Conservation (phyloP, 1,284 basidiomycete species). For the Ustilago lituana region DNA sequence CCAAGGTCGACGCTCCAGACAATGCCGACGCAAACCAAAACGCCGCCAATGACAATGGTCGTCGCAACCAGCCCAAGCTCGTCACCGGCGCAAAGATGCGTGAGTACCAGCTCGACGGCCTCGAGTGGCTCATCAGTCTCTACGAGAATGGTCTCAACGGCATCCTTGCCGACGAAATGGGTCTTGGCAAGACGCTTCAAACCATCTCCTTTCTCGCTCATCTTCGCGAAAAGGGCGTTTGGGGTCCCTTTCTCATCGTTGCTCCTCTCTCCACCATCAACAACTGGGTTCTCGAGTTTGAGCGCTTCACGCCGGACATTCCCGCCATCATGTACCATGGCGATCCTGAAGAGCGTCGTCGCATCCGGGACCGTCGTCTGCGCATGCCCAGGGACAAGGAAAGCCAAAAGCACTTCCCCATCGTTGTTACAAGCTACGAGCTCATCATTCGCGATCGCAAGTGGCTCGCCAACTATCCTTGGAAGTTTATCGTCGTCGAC, state of each 20-base stretch:
- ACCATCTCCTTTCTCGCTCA: slow-evolving; percentile 91
- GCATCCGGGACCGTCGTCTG: slow-evolving; percentile 71
- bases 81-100: slow-evolving; percentile 86
- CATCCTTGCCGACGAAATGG: slow-evolving; percentile 92
- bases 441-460: slow-evolving; percentile 76
- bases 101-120: slow-evolving; percentile 90
- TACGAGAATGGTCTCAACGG: slow-evolving; percentile 95
- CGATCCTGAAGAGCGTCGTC: slow-evolving; percentile 77
- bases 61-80: slow-evolving; percentile 75
- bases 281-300: slow-evolving; percentile 90
- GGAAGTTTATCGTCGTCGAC: slow-evolving; percentile 91
- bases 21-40: slow-evolving; percentile 71
- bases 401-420: slow-evolving; percentile 59
- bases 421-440: slow-evolving; percentile 91
- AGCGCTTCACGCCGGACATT: slow-evolving; percentile 75
- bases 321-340: slow-evolving; percentile 91
- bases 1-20: slow-evolving; percentile 70
- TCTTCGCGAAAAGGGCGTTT: slow-evolving; percentile 79
- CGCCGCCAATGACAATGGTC: slow-evolving; percentile 29
- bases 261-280: slow-evolving; percentile 90
- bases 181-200: slow-evolving; percentile 87
- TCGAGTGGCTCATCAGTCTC: slow-evolving; percentile 94
- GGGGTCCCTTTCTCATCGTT: slow-evolving; percentile 85
- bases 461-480: slow-evolving; percentile 50
- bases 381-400: slow-evolving; percentile 35